Evolutionary conservation across 2,329 filamentous ascomycete species (phyloP).

Genomic region (Cryphonectria nitschkei): DNA sequence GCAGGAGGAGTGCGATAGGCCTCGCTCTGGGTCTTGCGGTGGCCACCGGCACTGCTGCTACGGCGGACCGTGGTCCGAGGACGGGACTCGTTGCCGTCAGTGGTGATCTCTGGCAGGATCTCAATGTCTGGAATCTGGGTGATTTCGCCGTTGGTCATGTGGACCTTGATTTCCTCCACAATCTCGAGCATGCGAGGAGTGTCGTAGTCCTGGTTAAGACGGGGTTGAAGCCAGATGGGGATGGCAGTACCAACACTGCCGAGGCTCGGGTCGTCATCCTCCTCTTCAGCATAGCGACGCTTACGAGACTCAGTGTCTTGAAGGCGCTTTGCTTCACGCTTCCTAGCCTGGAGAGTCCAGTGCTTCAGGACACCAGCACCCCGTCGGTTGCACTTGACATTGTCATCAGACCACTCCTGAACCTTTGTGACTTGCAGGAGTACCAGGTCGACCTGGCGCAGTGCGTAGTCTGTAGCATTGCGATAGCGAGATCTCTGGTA

Average conservation of each 20-base stretch:
- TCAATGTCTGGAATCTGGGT: slow-evolving; percentile 61
- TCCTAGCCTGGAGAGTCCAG: slow-evolving; percentile 67
- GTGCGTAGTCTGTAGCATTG: slow-evolving; percentile 63
- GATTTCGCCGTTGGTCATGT: slow-evolving; percentile 48
- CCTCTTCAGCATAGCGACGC: slow-evolving; percentile 29
- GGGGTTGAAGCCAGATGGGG: slow-evolving; percentile 53
- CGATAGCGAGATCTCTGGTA: slow-evolving; percentile 78
- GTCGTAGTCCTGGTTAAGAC: slow-evolving; percentile 51
- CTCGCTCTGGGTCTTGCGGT: slow-evolving; percentile 28
- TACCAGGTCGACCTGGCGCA: slow-evolving; percentile 67
- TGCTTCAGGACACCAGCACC: slow-evolving; percentile 51
- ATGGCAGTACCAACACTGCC: slow-evolving; percentile 46
- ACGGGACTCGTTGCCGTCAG: slow-evolving; percentile 36
- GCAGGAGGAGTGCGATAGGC: slow-evolving; percentile 32
- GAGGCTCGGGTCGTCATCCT: slow-evolving; percentile 41
- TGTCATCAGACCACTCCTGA: slow-evolving; percentile 63
- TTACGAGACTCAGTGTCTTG: slow-evolving; percentile 38
- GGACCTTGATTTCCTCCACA: slow-evolving; percentile 48
- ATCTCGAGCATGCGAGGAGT: slow-evolving; percentile 53
- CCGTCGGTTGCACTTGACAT: slow-evolving; percentile 35
- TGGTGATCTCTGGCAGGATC: slow-evolving; percentile 58
- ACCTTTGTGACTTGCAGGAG: slow-evolving; percentile 65
- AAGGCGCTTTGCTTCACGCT: slow-evolving; percentile 65
- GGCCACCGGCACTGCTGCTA: slow-evolving; percentile 32
- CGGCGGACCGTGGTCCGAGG: slow-evolving; percentile 31